Conservation (phyloP, 2,329 filamentous ascomycete species). For the Emmonsiellopsis sp. region DNA sequence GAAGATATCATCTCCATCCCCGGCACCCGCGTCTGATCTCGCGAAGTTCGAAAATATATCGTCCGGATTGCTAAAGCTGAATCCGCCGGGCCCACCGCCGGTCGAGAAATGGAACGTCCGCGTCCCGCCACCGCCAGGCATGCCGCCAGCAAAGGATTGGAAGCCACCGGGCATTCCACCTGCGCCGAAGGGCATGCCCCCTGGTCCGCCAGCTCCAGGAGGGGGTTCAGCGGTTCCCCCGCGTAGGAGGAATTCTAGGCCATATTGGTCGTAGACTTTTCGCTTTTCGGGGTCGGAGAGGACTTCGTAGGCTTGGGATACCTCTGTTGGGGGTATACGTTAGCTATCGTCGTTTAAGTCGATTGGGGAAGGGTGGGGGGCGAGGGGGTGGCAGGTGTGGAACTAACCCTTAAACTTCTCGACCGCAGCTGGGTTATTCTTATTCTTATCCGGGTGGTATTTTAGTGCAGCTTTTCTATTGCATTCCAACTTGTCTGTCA, state of each 20-base stretch:
- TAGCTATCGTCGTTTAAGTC: constrained; percentile 8
- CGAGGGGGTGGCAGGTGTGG: not conserved
- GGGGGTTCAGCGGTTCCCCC: constrained; percentile 62
- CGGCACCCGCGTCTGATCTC: constrained; percentile 45
- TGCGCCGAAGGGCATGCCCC: constrained; percentile 39
- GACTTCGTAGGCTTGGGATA: constrained; percentile 96
- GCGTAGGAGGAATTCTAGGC: constrained; percentile 82
- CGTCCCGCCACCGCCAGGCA: constrained; percentile 39
- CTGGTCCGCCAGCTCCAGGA: constrained; percentile 45
- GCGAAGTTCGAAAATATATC: constrained; percentile 81
- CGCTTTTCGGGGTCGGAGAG: constrained; percentile 95
- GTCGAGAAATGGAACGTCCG: constrained; percentile 41
- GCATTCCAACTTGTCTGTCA: constrained; percentile 9
- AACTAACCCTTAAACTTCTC: constrained; percentile 82
- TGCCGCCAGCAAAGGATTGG: constrained; percentile 40
- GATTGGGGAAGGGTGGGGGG: not conserved
- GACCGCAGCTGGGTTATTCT: constrained; percentile 70
- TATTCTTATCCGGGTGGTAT: constrained; percentile 97
- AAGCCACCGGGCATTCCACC: constrained; percentile 48
- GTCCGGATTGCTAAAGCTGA: constrained; percentile 74
- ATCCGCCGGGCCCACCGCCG: constrained; percentile 53
- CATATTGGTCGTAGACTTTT: constrained; percentile 89
- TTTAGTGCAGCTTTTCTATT: constrained; percentile 76
- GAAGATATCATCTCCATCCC: constrained; percentile 50
- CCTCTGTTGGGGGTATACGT: constrained; percentile 45